These are phyloP conservation scores for Skeletonema grethae DNA, from an alignment of 108 stramenopile species.

Conservation along the genomic window DNA sequence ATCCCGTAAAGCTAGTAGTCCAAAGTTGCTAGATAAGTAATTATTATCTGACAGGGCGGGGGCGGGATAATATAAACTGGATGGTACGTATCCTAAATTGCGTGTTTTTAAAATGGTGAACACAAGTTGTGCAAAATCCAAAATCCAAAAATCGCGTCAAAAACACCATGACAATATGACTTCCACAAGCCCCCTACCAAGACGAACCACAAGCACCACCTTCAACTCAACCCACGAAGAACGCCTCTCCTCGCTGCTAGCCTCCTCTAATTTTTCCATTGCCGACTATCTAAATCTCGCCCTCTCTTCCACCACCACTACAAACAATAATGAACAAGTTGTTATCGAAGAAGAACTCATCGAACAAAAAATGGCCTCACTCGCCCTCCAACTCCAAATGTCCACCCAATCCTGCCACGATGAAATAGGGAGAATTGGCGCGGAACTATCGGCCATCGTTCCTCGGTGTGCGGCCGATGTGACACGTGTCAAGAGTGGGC, in stretches of 20 bases:
- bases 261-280: conserved; percentile 69
- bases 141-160: no score
- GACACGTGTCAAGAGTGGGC: conserved; percentile 60
- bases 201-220: not conserved
- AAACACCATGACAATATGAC: no score
- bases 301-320: conserved; percentile 21
- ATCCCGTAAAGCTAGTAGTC: no score
- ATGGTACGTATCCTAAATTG: no score
- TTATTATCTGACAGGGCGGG: no score
- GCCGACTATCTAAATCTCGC: conserved; percentile 77
- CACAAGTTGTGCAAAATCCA: no score
- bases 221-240: conserved; percentile 44
- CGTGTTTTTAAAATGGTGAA: no score
- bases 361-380: conserved; percentile 75
- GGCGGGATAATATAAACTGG: no score
- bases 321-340: not conserved
- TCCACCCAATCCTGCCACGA: conserved; percentile 84
- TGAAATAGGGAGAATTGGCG: conserved; percentile 84
- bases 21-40: no score
- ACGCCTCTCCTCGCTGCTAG: conserved; percentile 48
- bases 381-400: conserved; percentile 82
- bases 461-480: conserved; percentile 85
- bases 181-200: no score
- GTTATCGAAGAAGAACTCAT: conserved; percentile 1
- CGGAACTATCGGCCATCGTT: conserved; percentile 81